phyloP scores from a whole-genome alignment of 2,329 filamentous ascomycete species.

The Myriosclerotinia scirpicola region DNA sequence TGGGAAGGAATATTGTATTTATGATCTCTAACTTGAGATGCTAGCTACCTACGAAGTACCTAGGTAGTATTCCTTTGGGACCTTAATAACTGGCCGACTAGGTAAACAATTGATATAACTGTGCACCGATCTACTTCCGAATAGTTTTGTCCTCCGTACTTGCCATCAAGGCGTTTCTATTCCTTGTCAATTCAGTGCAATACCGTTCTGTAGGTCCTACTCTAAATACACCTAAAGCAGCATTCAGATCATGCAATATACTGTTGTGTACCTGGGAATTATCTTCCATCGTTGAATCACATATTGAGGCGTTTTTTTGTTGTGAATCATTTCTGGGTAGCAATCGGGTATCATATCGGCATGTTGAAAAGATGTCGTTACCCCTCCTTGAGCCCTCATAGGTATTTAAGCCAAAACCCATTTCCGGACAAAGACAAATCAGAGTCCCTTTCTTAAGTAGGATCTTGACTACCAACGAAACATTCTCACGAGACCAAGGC shows the following conservation, averaged over 20 bases:
- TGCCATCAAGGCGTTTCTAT: background rate
- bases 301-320: conserved; percentile 6
- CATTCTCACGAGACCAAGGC: conserved; percentile 6
- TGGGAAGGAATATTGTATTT: background rate
- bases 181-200: too few species aligned
- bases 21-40: too few species aligned
- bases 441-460: background rate
- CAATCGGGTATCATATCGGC: background rate
- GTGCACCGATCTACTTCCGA: too few species aligned
- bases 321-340: background rate
- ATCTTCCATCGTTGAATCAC: conserved; percentile 10
- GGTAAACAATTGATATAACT: too few species aligned
- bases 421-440: conserved; percentile 19
- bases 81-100: too few species aligned
- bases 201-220: background rate
- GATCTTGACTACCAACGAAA: background rate
- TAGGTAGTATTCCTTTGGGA: too few species aligned
- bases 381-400: background rate
- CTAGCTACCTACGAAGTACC: too few species aligned
- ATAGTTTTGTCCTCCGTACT: too few species aligned
- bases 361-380: conserved; percentile 5
- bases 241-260: conserved; percentile 12
- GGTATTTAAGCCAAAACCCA: background rate
- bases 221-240: background rate
- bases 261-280: background rate